Conservation (phyloP, 2,329 filamentous ascomycete species). For the Penicillium sp. region DNA sequence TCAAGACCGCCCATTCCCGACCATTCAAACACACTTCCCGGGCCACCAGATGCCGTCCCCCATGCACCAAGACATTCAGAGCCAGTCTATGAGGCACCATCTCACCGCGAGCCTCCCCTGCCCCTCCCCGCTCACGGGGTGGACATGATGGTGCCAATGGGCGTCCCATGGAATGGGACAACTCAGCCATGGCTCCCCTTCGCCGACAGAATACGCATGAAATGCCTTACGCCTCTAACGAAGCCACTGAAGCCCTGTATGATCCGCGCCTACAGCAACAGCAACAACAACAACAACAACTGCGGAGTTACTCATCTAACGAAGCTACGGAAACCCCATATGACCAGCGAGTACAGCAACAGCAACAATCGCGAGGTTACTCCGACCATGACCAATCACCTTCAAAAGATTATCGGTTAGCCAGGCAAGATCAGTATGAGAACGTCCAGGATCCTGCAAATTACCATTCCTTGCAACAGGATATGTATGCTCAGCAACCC, state of each 20-base stretch:
- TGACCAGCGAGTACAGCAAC: conserved; percentile 5
- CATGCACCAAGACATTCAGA: conserved; percentile 71
- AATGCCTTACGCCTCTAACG: conserved; percentile 19
- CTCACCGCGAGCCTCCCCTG: conserved; percentile 27
- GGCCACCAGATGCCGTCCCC: conserved; percentile 66
- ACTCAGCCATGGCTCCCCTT: conserved; percentile 15
- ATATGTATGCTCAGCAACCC: conserved; percentile 25
- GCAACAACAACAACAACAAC: neutral
- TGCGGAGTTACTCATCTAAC: no score
- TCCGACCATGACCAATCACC: conserved; percentile 27
- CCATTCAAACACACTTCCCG: conserved; percentile 34
- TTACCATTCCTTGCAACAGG: conserved; percentile 18
- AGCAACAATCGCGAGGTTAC: conserved; percentile 22
- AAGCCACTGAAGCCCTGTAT: conserved; percentile 20
- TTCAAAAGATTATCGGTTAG: conserved; percentile 23
- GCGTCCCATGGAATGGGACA: conserved; percentile 28
- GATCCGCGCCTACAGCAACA: conserved; percentile 25
- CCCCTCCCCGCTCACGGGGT: conserved; percentile 10
- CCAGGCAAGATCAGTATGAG: conserved; percentile 21
- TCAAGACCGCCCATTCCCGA: conserved; percentile 23
- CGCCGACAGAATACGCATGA: conserved; percentile 25
- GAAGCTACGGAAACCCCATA: no score
- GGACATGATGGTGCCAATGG: conserved; percentile 33
- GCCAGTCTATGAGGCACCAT: conserved; percentile 49
- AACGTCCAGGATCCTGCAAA: conserved; percentile 14